These are phyloP conservation scores for Dipodascus geniculatus DNA, from an alignment of 805 yeast species.

Conservation along the genomic window DNA sequence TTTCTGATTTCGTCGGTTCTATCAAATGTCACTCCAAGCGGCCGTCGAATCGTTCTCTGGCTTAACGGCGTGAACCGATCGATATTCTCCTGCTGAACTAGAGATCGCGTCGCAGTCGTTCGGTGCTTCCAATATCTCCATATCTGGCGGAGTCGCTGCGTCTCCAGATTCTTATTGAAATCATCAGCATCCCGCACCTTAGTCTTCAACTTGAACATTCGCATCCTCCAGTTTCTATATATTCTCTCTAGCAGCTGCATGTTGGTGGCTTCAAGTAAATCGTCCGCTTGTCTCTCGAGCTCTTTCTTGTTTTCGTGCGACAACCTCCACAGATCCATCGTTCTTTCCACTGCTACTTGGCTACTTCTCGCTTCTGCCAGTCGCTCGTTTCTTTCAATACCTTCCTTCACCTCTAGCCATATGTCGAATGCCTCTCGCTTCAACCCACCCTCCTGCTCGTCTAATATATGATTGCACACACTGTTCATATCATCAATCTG, in stretches of 20 bases:
- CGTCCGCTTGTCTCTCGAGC: slow-evolving; percentile 8
- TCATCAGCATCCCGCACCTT: slow-evolving; percentile 14
- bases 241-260: slow-evolving; percentile 7
- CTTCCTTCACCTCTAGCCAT: neutral
- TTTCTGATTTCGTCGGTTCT: neutral
- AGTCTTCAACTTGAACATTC: slow-evolving; percentile 10
- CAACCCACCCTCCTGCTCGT: neutral
- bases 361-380: neutral
- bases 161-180: slow-evolving; percentile 8
- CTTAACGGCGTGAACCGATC: neutral
- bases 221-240: slow-evolving; percentile 15
- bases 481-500: neutral
- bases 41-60: neutral
- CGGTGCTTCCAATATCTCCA: slow-evolving; percentile 15
- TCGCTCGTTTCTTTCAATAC: neutral
- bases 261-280: slow-evolving; percentile 6
- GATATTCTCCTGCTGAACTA: neutral
- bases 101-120: neutral
- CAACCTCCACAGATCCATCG: slow-evolving; percentile 6
- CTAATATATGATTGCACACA: neutral
- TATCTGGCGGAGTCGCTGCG: slow-evolving; percentile 7
- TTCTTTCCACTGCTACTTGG: neutral
- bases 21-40: neutral
- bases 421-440: neutral
- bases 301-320: neutral